Evolutionary conservation across 2,329 filamentous ascomycete genomes (phyloP).

Genomic region (Penicillium sp.): DNA sequence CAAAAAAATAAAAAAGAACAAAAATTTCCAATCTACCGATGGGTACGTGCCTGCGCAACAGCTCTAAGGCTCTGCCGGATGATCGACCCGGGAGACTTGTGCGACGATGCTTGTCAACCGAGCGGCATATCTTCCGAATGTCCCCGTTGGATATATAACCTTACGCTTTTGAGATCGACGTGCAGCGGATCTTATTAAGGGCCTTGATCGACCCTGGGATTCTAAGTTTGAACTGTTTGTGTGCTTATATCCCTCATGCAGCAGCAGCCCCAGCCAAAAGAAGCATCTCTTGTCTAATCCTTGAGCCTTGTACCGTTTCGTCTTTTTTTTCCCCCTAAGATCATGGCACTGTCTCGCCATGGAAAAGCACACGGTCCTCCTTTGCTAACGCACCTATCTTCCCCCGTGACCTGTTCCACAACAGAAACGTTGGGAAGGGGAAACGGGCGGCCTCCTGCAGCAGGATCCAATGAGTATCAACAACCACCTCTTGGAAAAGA

Average conservation of each 20-base stretch:
- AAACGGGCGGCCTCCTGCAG: constrained; percentile 37
- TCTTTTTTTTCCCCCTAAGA: neutral
- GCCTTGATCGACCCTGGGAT: constrained; percentile 8
- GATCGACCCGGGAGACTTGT: constrained; percentile 30
- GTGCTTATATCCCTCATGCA: constrained; percentile 20
- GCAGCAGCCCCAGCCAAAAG: constrained; percentile 16
- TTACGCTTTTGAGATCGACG: constrained; percentile 11
- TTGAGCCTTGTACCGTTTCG: neutral
- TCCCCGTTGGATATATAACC: constrained; percentile 26
- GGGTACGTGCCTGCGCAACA: neutral
- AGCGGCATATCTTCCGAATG: constrained; percentile 31
- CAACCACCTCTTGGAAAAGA: constrained; percentile 7
- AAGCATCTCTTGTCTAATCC: neutral
- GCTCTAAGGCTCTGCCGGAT: constrained; percentile 17
- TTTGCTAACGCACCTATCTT: neutral
- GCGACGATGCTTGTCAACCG: constrained; percentile 28
- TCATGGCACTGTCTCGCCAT: neutral
- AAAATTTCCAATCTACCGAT: neutral
- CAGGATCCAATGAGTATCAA: constrained; percentile 20
- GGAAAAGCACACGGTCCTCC: constrained; percentile 1
- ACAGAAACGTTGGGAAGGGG: constrained; percentile 29
- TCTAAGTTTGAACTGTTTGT: constrained; percentile 22
- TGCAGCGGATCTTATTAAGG: constrained; percentile 14
- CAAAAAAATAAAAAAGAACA: too few relatives aligned
- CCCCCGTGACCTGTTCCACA: constrained; percentile 29